Evolutionary conservation across 768 basidiomycete species (phyloP).

Genomic region (Boletus rufocinnamomeus): DNA sequence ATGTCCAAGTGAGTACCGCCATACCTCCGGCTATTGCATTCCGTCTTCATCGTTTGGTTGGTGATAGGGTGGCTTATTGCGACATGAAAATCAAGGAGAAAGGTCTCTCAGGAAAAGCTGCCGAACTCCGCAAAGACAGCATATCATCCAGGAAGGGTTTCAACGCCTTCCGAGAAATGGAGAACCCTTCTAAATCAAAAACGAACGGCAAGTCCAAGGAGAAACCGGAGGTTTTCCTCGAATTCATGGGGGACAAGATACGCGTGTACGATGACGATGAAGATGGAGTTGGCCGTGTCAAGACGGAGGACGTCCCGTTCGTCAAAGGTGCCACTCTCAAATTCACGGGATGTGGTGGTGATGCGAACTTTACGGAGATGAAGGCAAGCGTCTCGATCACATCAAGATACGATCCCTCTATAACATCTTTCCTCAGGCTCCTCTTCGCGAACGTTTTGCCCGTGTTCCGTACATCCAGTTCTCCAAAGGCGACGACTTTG

Average conservation of each 20-base stretch:
- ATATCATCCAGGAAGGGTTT: constrained; percentile 60
- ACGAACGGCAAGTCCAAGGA: constrained; percentile 39
- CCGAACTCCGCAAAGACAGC: constrained; percentile 56
- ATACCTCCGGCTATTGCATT: not conserved
- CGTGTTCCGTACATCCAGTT: constrained; percentile 51
- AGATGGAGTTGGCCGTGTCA: constrained; percentile 48
- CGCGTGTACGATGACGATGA: constrained; percentile 56
- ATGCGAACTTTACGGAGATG: constrained; percentile 65
- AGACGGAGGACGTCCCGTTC: constrained; percentile 44
- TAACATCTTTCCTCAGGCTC: constrained; percentile 34
- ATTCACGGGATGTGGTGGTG: constrained; percentile 53
- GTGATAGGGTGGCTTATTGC: constrained; percentile 77
- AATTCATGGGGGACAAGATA: constrained; percentile 73
- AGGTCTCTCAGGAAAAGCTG: constrained; percentile 75
- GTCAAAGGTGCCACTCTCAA: constrained; percentile 48
- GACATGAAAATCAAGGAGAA: constrained; percentile 97
- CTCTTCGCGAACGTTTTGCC: constrained; percentile 49
- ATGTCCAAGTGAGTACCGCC: constrained; percentile 77
- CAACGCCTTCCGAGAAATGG: constrained; percentile 78
- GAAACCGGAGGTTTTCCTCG: constrained; percentile 64
- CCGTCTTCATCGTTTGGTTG: not conserved
- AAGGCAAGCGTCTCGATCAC: constrained; percentile 37
- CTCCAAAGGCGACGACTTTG: constrained; percentile 45
- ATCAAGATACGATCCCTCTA: not conserved
- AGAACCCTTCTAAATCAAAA: constrained; percentile 38